Evolutionary conservation across 1,139 yeast species (phyloP).

Genomic region (Geotrichum phurueaensis): DNA sequence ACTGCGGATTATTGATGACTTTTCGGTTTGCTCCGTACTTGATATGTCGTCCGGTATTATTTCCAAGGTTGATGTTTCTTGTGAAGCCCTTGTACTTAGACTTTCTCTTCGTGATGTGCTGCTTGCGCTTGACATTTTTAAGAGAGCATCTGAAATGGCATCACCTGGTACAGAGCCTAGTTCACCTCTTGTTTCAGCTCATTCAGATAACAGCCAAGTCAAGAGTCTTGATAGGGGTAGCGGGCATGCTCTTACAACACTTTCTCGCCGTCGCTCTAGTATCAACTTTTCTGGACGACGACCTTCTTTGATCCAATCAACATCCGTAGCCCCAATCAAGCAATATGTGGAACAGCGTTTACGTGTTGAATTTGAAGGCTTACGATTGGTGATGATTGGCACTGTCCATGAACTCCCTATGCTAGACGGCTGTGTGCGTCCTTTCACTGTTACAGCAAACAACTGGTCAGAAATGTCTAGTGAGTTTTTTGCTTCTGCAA

Average conservation of each 20-base stretch:
- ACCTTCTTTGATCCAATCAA: background rate
- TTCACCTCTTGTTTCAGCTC: constrained; percentile 13
- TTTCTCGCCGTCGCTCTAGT: constrained; percentile 3
- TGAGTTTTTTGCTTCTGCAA: constrained; percentile 39
- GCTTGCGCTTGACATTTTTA: constrained; percentile 66
- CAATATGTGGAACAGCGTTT: constrained; percentile 33
- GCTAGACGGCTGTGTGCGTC: constrained; percentile 67
- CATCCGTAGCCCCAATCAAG: background rate
- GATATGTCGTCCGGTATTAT: constrained; percentile 61
- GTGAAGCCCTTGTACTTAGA: constrained; percentile 75
- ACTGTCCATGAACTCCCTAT: constrained; percentile 92
- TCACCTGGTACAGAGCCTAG: constrained; percentile 1
- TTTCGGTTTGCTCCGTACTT: constrained; percentile 67
- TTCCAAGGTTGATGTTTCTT: constrained; percentile 60
- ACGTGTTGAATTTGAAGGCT: constrained; percentile 66
- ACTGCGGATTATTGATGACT: constrained; percentile 79
- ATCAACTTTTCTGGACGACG: background rate
- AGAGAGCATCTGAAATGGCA: constrained; percentile 57
- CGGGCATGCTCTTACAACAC: constrained; percentile 19
- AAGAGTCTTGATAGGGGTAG: constrained; percentile 17
- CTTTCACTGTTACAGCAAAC: constrained; percentile 63
- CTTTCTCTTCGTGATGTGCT: constrained; percentile 82
- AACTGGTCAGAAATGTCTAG: constrained; percentile 61
- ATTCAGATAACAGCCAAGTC: background rate
- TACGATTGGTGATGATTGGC: constrained; percentile 82